Evolutionary conservation across 192 early-diverging fungal species (phyloP).

Genomic region (Podila clonocystis): DNA sequence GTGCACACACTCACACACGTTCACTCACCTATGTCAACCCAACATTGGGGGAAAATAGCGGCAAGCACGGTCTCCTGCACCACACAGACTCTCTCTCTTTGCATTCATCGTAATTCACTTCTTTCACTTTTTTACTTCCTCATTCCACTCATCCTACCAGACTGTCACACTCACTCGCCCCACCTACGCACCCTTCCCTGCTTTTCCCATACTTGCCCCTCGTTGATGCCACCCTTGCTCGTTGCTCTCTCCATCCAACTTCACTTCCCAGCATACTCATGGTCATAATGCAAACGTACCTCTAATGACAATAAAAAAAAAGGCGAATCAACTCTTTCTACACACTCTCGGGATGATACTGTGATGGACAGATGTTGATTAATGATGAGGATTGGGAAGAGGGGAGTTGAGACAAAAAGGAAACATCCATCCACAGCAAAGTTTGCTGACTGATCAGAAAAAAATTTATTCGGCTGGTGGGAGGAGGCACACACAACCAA

Average conservation of each 20-base stretch:
- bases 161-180: not conserved
- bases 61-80: no score
- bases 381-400: not conserved
- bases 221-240: not conserved
- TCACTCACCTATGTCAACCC: no score
- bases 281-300: not conserved
- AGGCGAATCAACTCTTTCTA: no score
- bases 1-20: no score
- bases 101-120: not conserved
- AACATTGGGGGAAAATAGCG: no score
- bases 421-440: constrained; percentile 38
- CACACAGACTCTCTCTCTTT: constrained; percentile 4
- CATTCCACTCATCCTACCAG: not conserved
- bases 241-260: not conserved
- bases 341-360: not conserved
- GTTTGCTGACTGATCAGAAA: constrained; percentile 12
- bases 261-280: not conserved
- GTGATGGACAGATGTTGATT: not conserved
- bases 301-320: no score
- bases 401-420: not conserved
- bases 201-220: not conserved
- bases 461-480: not conserved
- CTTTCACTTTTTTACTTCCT: not conserved
- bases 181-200: not conserved
- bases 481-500: constrained; percentile 6